Evolutionary conservation across 176 grass and related monocot genomes (phyloP).

Genomic region (Themeda triandra): DNA sequence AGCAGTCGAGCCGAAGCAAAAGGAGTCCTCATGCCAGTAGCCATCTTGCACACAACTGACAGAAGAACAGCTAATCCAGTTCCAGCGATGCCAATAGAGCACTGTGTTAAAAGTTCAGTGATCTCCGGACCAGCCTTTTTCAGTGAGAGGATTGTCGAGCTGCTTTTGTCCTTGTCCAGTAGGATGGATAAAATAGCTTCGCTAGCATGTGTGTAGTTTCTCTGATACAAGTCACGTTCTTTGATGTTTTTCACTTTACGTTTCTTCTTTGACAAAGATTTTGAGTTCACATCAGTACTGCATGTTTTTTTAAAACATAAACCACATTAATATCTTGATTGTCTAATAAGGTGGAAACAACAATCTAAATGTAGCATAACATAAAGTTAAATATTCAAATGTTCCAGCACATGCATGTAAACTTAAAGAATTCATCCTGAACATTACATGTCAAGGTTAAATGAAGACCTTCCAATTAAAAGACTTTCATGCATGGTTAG

Average conservation of each 20-base stretch:
- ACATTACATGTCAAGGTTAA: slow-evolving; percentile 13
- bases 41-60: slow-evolving; percentile 70
- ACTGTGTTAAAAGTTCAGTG: slow-evolving; percentile 64
- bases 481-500: slow-evolving; percentile 15
- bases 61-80: slow-evolving; percentile 83
- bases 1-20: slow-evolving; percentile 53
- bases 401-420: background rate
- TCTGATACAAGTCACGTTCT: slow-evolving; percentile 64
- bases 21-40: slow-evolving; percentile 43
- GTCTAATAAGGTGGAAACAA: background rate
- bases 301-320: background rate
- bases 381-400: background rate
- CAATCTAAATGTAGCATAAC: background rate
- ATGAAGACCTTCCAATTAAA: background rate
- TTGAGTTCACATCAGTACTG: slow-evolving; percentile 51
- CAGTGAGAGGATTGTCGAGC: slow-evolving; percentile 41
- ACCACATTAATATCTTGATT: background rate
- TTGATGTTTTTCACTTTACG: slow-evolving; percentile 55
- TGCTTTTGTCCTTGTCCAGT: slow-evolving; percentile 54
- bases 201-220: slow-evolving; percentile 68
- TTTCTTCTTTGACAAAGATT: slow-evolving; percentile 67
- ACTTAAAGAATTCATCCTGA: background rate
- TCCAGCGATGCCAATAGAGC: slow-evolving; percentile 87
- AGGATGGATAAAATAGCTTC: slow-evolving; percentile 79
- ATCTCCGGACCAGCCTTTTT: slow-evolving; percentile 76